Conservation (phyloP, 75 land plant species). For the Pinus albicaulis region DNA sequence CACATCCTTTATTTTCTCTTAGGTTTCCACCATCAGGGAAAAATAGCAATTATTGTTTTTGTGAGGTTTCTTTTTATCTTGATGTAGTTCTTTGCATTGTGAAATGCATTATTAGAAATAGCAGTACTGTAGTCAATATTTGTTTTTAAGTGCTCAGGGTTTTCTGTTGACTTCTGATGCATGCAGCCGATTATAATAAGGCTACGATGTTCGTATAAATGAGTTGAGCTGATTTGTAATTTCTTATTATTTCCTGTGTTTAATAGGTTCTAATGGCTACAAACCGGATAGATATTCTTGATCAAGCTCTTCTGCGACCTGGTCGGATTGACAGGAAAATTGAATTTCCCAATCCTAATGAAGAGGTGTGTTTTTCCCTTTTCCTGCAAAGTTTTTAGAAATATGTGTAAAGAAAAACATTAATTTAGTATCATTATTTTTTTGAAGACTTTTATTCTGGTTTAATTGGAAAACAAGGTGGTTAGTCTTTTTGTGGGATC, state of each 20-base stretch:
- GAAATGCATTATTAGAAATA: too few relatives aligned
- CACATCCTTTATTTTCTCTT: too few relatives aligned
- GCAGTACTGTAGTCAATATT: too few relatives aligned
- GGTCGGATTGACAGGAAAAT: constrained; percentile 97
- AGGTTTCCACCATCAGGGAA: too few relatives aligned
- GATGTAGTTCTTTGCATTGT: too few relatives aligned
- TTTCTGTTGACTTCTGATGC: not conserved
- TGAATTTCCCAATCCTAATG: constrained; percentile 98
- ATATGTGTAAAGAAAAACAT: not conserved
- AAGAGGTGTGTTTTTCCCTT: constrained; percentile 61
- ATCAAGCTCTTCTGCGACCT: constrained; percentile 96
- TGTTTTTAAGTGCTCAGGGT: not conserved
- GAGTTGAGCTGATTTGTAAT: not conserved
- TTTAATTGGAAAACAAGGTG: not conserved
- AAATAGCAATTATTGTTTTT: too few relatives aligned
- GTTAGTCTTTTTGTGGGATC: too few relatives aligned
- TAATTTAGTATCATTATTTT: not conserved
- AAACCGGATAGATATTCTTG: constrained; percentile 92
- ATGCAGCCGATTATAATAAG: not conserved
- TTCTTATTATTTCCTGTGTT: not conserved
- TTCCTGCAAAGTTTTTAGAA: not conserved
- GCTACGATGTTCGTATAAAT: not conserved
- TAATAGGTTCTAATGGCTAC: constrained; percentile 95
- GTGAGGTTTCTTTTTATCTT: too few relatives aligned
- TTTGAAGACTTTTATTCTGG: not conserved